Evolutionary conservation across 345 rosid genomes (phyloP).

Genomic region (Citrus medica): DNA sequence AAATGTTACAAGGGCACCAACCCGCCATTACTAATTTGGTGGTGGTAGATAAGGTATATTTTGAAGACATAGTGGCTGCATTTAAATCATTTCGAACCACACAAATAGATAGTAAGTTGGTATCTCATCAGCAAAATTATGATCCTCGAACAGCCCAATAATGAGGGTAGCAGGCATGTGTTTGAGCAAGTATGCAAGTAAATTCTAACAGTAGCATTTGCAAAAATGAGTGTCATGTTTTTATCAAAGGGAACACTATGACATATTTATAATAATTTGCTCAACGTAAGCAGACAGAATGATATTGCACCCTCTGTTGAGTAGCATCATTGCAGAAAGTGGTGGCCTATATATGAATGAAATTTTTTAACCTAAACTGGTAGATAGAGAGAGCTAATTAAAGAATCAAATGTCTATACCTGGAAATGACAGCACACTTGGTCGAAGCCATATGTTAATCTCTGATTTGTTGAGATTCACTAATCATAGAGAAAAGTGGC

Average conservation of each 20-base stretch:
- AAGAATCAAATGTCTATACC: conserved; percentile 12
- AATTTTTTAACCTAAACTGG: neutral
- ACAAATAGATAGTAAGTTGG: no score
- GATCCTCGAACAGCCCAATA: neutral
- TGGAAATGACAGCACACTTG: neutral
- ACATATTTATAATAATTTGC: neutral
- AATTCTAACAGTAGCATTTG: neutral
- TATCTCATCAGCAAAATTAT: no score
- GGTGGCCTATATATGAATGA: neutral
- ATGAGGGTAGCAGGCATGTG: neutral
- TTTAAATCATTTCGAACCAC: no score
- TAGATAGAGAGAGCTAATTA: neutral
- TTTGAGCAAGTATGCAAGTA: neutral
- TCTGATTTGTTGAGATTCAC: conserved; percentile 9
- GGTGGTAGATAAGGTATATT: no score
- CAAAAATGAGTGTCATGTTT: neutral
- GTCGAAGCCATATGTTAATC: neutral
- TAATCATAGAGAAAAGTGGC: conserved; percentile 4
- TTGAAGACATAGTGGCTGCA: no score
- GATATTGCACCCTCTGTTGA: neutral
- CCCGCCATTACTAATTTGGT: no score
- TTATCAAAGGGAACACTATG: neutral
- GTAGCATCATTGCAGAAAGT: conserved; percentile 7
- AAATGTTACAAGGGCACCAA: no score
- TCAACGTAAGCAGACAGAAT: neutral